Evolutionary conservation across 2,329 filamentous ascomycete genomes (phyloP), one percentile per base, ranked within the genome.

Genomic region (Penicillium sp.): DNA sequence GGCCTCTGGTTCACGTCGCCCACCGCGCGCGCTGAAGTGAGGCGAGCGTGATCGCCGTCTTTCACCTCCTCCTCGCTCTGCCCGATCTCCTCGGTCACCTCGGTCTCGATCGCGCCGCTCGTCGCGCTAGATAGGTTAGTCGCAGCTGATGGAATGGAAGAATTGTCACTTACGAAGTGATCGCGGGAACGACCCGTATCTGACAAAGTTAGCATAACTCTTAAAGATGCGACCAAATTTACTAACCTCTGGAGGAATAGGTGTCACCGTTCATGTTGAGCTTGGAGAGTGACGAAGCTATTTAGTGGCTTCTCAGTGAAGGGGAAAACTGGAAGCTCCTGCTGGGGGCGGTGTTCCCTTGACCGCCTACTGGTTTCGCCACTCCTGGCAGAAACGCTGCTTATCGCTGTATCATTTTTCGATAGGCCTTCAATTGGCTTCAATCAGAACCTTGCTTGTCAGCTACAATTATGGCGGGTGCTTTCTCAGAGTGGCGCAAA

Each of bases 11-110:
- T 95, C 89, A 67, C 89, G 89, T 68, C 91, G 87, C 66, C 83
- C 80, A 58, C 82, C 77, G 63, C 88, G 82, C 58, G 88, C 85
- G 66, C 86, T 84, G 72, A 91, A 87, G 69, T 90, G 88, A 58
- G 93, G 93, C 18, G 94, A 98, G 73, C 94, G 88, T 61, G 93
- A 96, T 65, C 94, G 89, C 78, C 92, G 85, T 70, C 89, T 84
- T 55, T 87, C 86, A 65, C 22, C 50, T 66, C n/a, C 50, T 40
- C 84, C 83, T 69, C 83, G 78, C 46, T 82, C 79, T 52, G 71
- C 69, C 56, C 76, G 67, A 39, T 73, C 75, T 39, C 71, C 68
- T 19, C 80, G 71, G 58, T 84, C 81, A 75, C 70, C 59, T 47
- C 77, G 69, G 47, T 77, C 75, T 49, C 79, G 75, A 56, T 80